Percentiles rank a stretch among this genome's conserved stretches.
phyloP scores from a whole-genome alignment of 2,329 filamentous ascomycete genomes.

The Apiospora koreana region DNA sequence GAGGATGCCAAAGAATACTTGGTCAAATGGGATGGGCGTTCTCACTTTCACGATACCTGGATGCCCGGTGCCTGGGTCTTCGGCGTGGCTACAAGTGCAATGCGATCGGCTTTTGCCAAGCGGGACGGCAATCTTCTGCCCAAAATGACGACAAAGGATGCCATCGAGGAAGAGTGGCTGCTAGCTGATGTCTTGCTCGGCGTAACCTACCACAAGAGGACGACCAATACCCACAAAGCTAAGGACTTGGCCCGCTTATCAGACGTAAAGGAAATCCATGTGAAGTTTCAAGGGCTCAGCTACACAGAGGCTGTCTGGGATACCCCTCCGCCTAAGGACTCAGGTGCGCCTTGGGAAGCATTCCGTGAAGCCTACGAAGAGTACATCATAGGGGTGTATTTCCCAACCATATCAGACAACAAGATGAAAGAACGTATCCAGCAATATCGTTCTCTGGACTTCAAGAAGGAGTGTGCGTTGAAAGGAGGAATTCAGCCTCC shows the following conservation, averaged over 20 bases:
- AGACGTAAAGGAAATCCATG: slow-evolving; percentile 71
- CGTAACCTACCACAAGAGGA: slow-evolving; percentile 61
- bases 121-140: slow-evolving; percentile 64
- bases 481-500: slow-evolving; percentile 67
- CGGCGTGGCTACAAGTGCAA: slow-evolving; percentile 62
- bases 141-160: slow-evolving; percentile 72
- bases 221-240: slow-evolving; percentile 60
- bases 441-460: slow-evolving; percentile 65
- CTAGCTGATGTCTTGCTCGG: slow-evolving; percentile 87
- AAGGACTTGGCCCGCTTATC: slow-evolving; percentile 71
- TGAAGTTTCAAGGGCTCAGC: slow-evolving; percentile 90
- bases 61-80: slow-evolving; percentile 88
- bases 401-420: slow-evolving; percentile 55
- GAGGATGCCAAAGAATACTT: slow-evolving; percentile 91
- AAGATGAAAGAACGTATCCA: slow-evolving; percentile 68
- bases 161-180: slow-evolving; percentile 84
- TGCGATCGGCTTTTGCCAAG: slow-evolving; percentile 77
- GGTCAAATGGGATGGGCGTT: slow-evolving; percentile 80
- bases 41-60: slow-evolving; percentile 84
- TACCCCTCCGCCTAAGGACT: slow-evolving; percentile 68
- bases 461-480: slow-evolving; percentile 66
- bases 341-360: slow-evolving; percentile 69
- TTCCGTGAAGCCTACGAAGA: slow-evolving; percentile 85
- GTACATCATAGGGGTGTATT: slow-evolving; percentile 78
- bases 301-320: slow-evolving; percentile 96